Base-by-base conservation (phyloP, 805 yeast genomes). In the Yamadazyma phyllophila region DNA sequence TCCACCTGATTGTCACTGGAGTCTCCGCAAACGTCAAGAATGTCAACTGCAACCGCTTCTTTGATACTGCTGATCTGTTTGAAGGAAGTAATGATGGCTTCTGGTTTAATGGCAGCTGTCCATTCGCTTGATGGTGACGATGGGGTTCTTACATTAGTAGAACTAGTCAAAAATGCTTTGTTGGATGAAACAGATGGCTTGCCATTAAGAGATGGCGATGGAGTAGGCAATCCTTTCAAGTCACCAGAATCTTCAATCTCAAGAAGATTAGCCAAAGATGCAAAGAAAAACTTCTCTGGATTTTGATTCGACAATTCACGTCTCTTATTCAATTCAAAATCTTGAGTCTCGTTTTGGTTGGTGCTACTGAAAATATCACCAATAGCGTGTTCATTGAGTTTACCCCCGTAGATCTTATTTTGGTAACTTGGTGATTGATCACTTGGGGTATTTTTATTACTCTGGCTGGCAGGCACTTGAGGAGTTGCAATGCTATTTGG, bases 231-330 rank as follows among this genome's bases (percentile, higher is more conserved):
- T 15, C 55, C 52, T 15, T 50, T 50, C 12, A 49, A 37, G 17
- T 55, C 59, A 17, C 31, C 24, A n/a, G 14, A 10, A 13, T 69
- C 77, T 7, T 71, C 72, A 20, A 79, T 54, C 35, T 73, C 78
- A 48, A 79, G 62, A 31, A 76, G 61, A 56, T 79, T 78, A 7
- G 80, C 72, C 44, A 80, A 62, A 1, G 81, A 74, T 0, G 81
- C 76, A 39, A 72, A 65, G 52, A 79, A 74, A 56, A 76, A 80
- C 43, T 64, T 62, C 37, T 73, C 70, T 0, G 82, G 78, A 54
- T 79, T 78, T 16, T 59, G 48, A 41, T 59, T 59, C 1, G 76
- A 73, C 36, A 79, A 63, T 41, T 73, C 79, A 36, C 79, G 65
- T 44, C 83, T 61, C 48, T 63, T 71, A 38, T 65, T 66, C 49